Percentiles rank a stretch among this genome's conserved stretches.
Evolutionary conservation across 2,329 filamentous ascomycete species (phyloP).

Genomic region (Neospermospora avenae): DNA sequence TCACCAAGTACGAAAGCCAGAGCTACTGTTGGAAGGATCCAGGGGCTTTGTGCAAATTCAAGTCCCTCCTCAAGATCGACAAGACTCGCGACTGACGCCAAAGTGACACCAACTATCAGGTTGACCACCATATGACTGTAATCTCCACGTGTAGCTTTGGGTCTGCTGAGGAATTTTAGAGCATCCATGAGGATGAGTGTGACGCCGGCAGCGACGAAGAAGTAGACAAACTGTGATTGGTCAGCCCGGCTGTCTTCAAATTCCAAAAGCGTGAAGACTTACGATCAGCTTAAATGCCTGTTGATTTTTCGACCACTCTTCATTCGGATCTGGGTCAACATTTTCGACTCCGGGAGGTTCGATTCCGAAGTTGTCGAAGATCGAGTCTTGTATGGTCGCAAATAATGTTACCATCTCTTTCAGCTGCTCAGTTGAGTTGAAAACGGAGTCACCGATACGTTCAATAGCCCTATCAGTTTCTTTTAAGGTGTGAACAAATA

Average conservation of each 20-base stretch:
- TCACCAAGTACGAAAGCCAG: no score
- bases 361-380: conserved; percentile 23
- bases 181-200: conserved; percentile 26
- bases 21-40: conserved; percentile 15
- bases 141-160: conserved; percentile 3
- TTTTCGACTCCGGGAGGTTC: background rate
- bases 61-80: conserved; percentile 1
- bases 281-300: conserved; percentile 21
- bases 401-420: background rate
- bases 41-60: conserved; percentile 11
- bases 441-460: no score
- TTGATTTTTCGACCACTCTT: conserved; percentile 19
- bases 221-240: conserved; percentile 23
- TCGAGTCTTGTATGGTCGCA: conserved; percentile 20
- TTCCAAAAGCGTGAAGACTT: background rate
- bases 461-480: no score
- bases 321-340: conserved; percentile 12
- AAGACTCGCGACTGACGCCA: conserved; percentile 4
- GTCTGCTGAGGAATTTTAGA: conserved; percentile 17
- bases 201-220: conserved; percentile 24
- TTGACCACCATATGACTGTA: conserved; percentile 3
- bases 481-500: no score
- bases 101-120: background rate
- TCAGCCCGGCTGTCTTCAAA: background rate
- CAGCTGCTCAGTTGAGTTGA: no score